Evolutionary conservation across 495 filamentous ascomycete species (phyloP).

Genomic region (Hypoxylon lienhwacheense): DNA sequence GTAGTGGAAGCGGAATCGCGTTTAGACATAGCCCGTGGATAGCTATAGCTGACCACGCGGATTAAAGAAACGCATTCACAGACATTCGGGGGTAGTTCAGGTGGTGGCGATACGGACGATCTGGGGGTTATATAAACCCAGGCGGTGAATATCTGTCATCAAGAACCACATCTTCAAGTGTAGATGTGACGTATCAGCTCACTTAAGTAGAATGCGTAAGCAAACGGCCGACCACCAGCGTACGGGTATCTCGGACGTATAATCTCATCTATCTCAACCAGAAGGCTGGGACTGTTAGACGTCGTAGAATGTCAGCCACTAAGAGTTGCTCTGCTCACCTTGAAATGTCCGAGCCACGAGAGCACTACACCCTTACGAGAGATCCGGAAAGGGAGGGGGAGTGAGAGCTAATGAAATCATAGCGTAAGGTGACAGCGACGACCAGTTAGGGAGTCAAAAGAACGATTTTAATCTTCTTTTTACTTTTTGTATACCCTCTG

Average conservation of each 20-base stretch:
- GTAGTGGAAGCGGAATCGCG: conserved; percentile 4
- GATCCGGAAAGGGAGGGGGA: conserved; percentile 1
- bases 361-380: conserved; percentile 17
- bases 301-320: conserved; percentile 14
- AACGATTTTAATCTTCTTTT: conserved; percentile 4
- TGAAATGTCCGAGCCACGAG: conserved; percentile 18
- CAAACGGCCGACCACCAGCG: conserved; percentile 11
- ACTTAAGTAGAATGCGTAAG: conserved; percentile 23
- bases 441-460: neutral
- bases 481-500: conserved; percentile 1
- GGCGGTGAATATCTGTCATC: conserved; percentile 32
- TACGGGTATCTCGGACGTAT: conserved; percentile 17
- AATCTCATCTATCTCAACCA: conserved; percentile 17
- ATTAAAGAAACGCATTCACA: conserved; percentile 2
- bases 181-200: conserved; percentile 29
- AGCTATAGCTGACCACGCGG: conserved; percentile 40
- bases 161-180: conserved; percentile 26
- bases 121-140: conserved; percentile 19
- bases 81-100: conserved; percentile 19
- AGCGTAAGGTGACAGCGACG: conserved; percentile 14
- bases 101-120: conserved; percentile 32
- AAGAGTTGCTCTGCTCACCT: conserved; percentile 3
- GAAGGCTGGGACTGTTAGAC: conserved; percentile 7
- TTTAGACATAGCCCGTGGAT: conserved; percentile 14
- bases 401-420: conserved; percentile 5